A percentile compares a stretch with the other conserved stretches of the same genome.
Conservation (phyloP, 2,329 filamentous ascomycete genomes). For the Teratosphaeria destructans region DNA sequence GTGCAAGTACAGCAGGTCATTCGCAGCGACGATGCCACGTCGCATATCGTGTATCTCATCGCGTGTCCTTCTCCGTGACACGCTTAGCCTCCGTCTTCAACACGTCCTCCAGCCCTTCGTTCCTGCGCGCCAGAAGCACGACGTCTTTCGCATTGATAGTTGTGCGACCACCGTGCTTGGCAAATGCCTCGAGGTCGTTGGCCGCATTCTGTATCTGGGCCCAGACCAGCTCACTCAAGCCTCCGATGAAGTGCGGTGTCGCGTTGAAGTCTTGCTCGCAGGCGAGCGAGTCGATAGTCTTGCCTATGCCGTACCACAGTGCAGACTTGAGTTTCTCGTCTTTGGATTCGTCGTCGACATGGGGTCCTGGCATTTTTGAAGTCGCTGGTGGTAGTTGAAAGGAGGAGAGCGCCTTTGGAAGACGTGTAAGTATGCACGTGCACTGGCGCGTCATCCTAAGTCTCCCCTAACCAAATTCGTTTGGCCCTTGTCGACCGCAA, state of each 20-base stretch:
- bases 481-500: no score
- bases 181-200: slow-evolving; percentile 53
- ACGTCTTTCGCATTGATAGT: slow-evolving; percentile 81
- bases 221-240: slow-evolving; percentile 71
- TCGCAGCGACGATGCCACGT: background rate
- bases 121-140: slow-evolving; percentile 73
- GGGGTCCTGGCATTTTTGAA: slow-evolving; percentile 4
- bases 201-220: slow-evolving; percentile 51
- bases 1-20: background rate
- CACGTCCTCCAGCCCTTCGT: slow-evolving; percentile 71
- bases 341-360: slow-evolving; percentile 8
- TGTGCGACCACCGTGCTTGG: slow-evolving; percentile 67
- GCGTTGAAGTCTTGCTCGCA: slow-evolving; percentile 67
- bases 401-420: background rate
- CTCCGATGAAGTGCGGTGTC: slow-evolving; percentile 45
- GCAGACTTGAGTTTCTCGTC: slow-evolving; percentile 69
- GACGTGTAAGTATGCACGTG: background rate
- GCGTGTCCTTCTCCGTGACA: slow-evolving; percentile 12
- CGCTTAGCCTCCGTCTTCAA: slow-evolving; percentile 58
- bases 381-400: background rate
- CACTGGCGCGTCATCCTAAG: background rate
- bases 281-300: slow-evolving; percentile 80
- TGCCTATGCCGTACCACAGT: slow-evolving; percentile 73
- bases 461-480: background rate
- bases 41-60: slow-evolving; percentile 2